These are phyloP conservation scores for Henckelia pumila DNA, from an alignment of 257 asterid species.

Conservation along the genomic window DNA sequence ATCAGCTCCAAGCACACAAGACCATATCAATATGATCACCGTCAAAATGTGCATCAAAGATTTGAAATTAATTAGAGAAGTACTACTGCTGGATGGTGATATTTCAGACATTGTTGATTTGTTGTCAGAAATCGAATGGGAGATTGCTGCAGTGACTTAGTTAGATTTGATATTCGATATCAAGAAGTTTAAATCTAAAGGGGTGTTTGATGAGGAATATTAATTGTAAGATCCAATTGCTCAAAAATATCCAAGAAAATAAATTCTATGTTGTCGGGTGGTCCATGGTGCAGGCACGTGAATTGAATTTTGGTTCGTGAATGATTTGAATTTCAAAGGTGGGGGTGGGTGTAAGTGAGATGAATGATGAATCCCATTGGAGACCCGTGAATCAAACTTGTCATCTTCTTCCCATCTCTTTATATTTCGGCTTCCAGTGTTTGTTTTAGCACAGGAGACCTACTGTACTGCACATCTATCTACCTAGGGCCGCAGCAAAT, in stretches of 20 bases:
- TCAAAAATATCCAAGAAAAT: too few relatives aligned
- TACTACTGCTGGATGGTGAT: not conserved
- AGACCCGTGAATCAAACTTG: slow-evolving; percentile 68
- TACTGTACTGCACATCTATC: too few relatives aligned
- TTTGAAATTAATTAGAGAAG: slow-evolving; percentile 1
- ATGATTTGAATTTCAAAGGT: slow-evolving; percentile 31
- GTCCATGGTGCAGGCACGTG: too few relatives aligned
- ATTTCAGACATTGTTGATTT: slow-evolving; percentile 32
- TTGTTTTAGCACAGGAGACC: not conserved
- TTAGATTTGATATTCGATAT: too few relatives aligned
- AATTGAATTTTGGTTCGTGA: slow-evolving; percentile 25
- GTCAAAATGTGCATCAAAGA: slow-evolving; percentile 26
- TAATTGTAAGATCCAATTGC: too few relatives aligned
- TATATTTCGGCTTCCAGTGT: too few relatives aligned
- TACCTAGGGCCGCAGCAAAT: too few relatives aligned
- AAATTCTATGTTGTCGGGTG: too few relatives aligned
- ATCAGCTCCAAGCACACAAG: slow-evolving; percentile 17
- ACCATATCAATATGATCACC: slow-evolving; percentile 30
- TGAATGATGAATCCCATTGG: slow-evolving; percentile 40
- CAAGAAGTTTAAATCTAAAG: too few relatives aligned
- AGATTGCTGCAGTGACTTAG: too few relatives aligned
- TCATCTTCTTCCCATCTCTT: slow-evolving; percentile 50
- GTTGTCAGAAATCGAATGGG: not conserved
- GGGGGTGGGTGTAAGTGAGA: slow-evolving; percentile 21
- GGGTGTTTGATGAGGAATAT: too few relatives aligned